Percentiles rank a stretch among this genome's conserved stretches.
phyloP scores from a whole-genome alignment of 2,329 filamentous ascomycete genomes.

The Chrysosporium queenslandicum region DNA sequence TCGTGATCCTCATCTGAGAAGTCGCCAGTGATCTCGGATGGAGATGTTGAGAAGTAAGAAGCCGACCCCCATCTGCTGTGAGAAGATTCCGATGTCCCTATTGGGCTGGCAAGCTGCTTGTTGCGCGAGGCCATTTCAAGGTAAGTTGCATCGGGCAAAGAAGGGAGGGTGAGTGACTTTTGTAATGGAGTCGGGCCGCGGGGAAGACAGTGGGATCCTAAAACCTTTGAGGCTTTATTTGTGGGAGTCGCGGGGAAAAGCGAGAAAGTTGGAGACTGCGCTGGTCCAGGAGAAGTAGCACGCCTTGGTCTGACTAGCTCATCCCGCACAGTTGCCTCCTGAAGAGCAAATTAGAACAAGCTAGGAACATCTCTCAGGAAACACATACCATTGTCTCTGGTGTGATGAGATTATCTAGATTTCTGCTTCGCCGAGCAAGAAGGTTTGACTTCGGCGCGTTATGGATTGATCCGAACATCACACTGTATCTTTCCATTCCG shows the following conservation, averaged over 20 bases:
- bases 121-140: neutral
- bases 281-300: conserved; percentile 30
- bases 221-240: conserved; percentile 25
- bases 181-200: conserved; percentile 22
- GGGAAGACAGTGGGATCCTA: conserved; percentile 21
- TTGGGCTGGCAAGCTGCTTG: neutral
- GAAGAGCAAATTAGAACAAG: neutral
- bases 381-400: conserved; percentile 38
- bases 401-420: conserved; percentile 43
- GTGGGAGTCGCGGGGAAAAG: conserved; percentile 31
- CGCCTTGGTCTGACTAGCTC: conserved; percentile 24
- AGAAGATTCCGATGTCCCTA: conserved; percentile 3
- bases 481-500: conserved; percentile 78
- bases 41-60: conserved; percentile 9
- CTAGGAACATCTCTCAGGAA: too few relatives aligned
- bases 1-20: conserved; percentile 11
- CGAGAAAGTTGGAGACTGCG: conserved; percentile 30
- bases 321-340: conserved; percentile 13
- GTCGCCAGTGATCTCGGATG: conserved; percentile 3
- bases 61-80: conserved; percentile 4
- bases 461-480: conserved; percentile 79
- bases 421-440: conserved; percentile 30
- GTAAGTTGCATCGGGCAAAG: neutral
- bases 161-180: conserved; percentile 18
- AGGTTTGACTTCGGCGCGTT: conserved; percentile 32